A percentile compares a stretch with the other conserved stretches of the same genome.
Conservation (phyloP, 805 yeast species). For the Saccharomycopsis vini region DNA sequence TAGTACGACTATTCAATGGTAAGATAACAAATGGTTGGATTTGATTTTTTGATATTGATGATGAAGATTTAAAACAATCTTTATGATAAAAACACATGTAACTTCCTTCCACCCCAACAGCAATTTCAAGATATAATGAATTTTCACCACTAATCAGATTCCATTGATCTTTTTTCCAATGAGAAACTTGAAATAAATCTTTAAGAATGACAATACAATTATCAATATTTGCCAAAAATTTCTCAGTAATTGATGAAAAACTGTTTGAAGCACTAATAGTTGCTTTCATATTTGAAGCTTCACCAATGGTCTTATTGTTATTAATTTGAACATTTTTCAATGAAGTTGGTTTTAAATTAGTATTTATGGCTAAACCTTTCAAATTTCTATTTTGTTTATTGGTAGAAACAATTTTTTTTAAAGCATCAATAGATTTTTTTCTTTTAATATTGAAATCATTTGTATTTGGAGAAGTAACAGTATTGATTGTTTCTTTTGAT, state of each 20-base stretch:
- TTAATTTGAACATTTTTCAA: too few species aligned
- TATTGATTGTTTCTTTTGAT: slow-evolving; percentile 12
- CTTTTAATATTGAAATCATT: neutral
- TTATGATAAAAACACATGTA: slow-evolving; percentile 10
- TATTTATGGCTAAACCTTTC: neutral
- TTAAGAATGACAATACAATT: slow-evolving; percentile 10
- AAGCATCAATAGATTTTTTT: slow-evolving; percentile 8
- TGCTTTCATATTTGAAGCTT: neutral
- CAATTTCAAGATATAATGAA: slow-evolving; percentile 9
- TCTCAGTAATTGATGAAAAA: slow-evolving; percentile 5
- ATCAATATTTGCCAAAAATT: slow-evolving; percentile 8
- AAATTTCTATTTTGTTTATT: neutral
- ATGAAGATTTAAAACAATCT: slow-evolving; percentile 3
- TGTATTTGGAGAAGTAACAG: slow-evolving; percentile 5
- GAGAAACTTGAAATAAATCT: slow-evolving; percentile 4
- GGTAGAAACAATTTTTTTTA: slow-evolving; percentile 6
- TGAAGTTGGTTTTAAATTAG: too few species aligned
- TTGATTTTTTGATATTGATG: too few species aligned
- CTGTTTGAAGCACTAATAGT: neutral
- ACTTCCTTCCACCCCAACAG: slow-evolving; percentile 4
- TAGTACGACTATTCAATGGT: slow-evolving; percentile 7
- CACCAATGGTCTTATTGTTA: too few species aligned
- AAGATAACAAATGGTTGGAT: slow-evolving; percentile 14
- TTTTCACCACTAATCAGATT: slow-evolving; percentile 1
- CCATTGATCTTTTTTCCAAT: slow-evolving; percentile 17